phyloP scores from a whole-genome alignment of 192 early-diverging fungal genomes.

The Podila horticola region DNA sequence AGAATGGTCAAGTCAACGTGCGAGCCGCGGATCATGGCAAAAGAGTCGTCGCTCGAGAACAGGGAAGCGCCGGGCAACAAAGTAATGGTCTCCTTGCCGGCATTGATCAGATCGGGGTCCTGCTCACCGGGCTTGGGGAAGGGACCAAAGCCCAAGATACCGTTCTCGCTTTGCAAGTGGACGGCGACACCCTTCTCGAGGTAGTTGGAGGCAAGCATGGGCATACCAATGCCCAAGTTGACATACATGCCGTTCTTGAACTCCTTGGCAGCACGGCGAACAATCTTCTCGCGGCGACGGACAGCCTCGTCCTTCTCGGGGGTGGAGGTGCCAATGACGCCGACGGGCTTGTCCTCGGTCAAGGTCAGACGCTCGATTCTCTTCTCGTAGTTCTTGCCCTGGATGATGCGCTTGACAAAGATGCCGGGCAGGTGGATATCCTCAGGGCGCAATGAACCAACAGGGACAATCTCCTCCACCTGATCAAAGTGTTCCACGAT shows the following conservation, averaged over 20 bases:
- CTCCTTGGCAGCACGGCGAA: constrained; percentile 80
- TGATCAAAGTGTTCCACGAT: not conserved
- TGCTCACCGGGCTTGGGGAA: constrained; percentile 77
- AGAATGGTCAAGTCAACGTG: constrained; percentile 82
- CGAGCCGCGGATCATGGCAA: constrained; percentile 84
- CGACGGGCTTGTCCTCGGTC: constrained; percentile 49
- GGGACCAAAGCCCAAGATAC: constrained; percentile 80
- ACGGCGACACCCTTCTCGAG: constrained; percentile 75
- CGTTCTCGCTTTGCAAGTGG: constrained; percentile 83
- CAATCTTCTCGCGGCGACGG: constrained; percentile 70
- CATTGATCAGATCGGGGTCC: constrained; percentile 84
- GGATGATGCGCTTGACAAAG: constrained; percentile 77
- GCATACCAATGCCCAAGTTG: constrained; percentile 84
- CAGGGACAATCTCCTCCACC: constrained; percentile 81
- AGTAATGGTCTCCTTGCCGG: constrained; percentile 84
- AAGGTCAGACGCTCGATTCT: constrained; percentile 74
- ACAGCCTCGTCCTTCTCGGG: constrained; percentile 51
- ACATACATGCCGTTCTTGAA: constrained; percentile 81
- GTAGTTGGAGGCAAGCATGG: constrained; percentile 81
- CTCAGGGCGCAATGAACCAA: constrained; percentile 72
- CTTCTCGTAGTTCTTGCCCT: constrained; percentile 79
- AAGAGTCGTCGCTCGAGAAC: constrained; percentile 81
- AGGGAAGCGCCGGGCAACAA: constrained; percentile 72
- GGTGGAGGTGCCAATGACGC: constrained; percentile 35
- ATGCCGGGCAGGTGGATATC: constrained; percentile 81